Evolutionary conservation across 1,284 basidiomycete species (phyloP).

Genomic region (Cryptococcus floricola): DNA sequence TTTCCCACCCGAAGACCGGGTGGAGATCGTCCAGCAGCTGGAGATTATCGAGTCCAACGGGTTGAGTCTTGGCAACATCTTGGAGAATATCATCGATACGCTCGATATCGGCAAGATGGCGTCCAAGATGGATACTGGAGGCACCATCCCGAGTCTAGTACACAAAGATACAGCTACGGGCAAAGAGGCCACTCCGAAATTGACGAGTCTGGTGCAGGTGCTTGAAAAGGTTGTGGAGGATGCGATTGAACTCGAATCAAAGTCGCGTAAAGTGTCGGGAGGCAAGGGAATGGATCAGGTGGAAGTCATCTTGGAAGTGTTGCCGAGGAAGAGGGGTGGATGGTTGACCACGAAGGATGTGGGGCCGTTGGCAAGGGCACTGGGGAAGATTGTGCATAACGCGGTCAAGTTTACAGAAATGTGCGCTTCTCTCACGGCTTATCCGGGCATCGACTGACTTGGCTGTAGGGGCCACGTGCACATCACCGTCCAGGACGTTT

Average conservation of each 20-base stretch:
- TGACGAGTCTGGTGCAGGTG: constrained; percentile 16
- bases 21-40: constrained; percentile 37
- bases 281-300: constrained; percentile 26
- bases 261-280: constrained; percentile 24
- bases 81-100: constrained; percentile 47
- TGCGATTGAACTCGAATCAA: constrained; percentile 24
- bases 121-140: constrained; percentile 7
- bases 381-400: constrained; percentile 34
- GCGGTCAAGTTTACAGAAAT: constrained; percentile 36
- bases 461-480: constrained; percentile 27
- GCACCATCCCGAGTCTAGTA: too few species aligned
- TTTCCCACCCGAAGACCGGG: constrained; percentile 25
- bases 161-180: neutral
- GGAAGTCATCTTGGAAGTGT: constrained; percentile 39
- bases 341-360: constrained; percentile 27
- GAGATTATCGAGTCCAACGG: constrained; percentile 47
- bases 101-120: constrained; percentile 19
- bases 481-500: constrained; percentile 34
- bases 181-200: neutral
- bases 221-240: constrained; percentile 31
- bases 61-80: constrained; percentile 42
- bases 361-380: constrained; percentile 26
- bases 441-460: neutral
- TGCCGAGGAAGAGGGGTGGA: constrained; percentile 30
- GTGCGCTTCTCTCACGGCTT: constrained; percentile 1